Evolutionary conservation across 2,329 filamentous ascomycete species (phyloP).

Genomic region (Aspergillus cejpii): DNA sequence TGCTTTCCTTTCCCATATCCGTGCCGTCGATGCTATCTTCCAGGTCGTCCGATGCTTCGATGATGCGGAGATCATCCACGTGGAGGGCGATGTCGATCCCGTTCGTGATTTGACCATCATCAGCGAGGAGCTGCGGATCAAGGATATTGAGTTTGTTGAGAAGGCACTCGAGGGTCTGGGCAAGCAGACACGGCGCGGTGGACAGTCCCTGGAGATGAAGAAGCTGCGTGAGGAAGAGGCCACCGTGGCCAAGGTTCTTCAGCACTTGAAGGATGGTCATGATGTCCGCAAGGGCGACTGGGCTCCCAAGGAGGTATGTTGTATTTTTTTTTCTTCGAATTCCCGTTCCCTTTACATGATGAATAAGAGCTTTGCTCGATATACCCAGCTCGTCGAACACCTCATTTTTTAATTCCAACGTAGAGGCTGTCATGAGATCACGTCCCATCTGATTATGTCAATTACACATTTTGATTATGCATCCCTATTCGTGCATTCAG

Average conservation of each 20-base stretch:
- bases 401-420: constrained; percentile 61
- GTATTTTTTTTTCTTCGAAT: constrained; percentile 14
- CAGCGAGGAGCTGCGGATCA: constrained; percentile 89
- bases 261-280: constrained; percentile 77
- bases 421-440: constrained; percentile 83
- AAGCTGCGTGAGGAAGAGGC: constrained; percentile 92
- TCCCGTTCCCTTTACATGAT: constrained; percentile 59
- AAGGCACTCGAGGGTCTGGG: constrained; percentile 86
- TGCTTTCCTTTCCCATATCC: constrained; percentile 96
- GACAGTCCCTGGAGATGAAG: constrained; percentile 95
- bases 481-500: constrained; percentile 11
- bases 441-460: constrained; percentile 60
- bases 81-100: constrained; percentile 97
- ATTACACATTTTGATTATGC: constrained; percentile 13
- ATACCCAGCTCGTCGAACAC: constrained; percentile 97
- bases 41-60: constrained; percentile 96
- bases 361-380: constrained; percentile 97
- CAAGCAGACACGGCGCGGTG: constrained; percentile 92
- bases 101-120: constrained; percentile 93
- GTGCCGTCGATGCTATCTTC: constrained; percentile 96
- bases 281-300: constrained; percentile 88
- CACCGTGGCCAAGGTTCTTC: constrained; percentile 81
- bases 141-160: constrained; percentile 97
- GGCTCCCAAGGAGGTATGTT: constrained; percentile 82
- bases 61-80: constrained; percentile 98